Base-by-base conservation (phyloP, 441 rosid species). In the Eutrema salsugineum region DNA sequence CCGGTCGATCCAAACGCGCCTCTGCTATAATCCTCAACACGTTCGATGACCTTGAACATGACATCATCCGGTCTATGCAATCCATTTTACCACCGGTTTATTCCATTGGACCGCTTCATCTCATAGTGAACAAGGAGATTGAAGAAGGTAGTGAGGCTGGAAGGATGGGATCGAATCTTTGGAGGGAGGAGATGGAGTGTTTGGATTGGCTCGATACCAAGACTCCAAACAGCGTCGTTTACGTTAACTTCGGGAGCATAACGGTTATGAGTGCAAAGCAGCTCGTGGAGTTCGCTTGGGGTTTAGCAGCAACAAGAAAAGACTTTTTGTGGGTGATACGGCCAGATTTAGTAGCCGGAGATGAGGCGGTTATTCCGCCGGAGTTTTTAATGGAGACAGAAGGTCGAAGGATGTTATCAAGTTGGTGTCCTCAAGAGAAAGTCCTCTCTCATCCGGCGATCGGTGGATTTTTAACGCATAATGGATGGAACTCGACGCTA, bases 351-450 rank as follows among this genome's bases (percentile, higher is more conserved):
- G 79, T 82, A 1, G 60, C 19, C 0, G 84, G 81, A 8, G 81
- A 75, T 3, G 22, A 55, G 8, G 77, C 79, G 0, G 11, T 79
- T 19, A 42, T 84, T 17, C 79, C 83, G 0, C 57, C 57, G 4
- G 83, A 82, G 56, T 77, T 83, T 40, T 11, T 74, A 17, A 61
- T 1, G 1, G 71, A 64, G 68, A 77, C 80, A 2, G 78, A 19
- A 22, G 71, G 75, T 11, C 55, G 81, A 40, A 70, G 83, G 0
- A 28, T 75, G 42, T 0, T 81, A 40, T 59, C 73, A 8, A 68
- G 77, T 43, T 85, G 85, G 88, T 85, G 88, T 65, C 77, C 82
- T 3, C 88, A 84, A 11, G 80, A 79, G 30, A 56, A 76, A 33
- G 83, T 84, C 11, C 62, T 82, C 0, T 74, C 53, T 42, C 88